Evolutionary conservation across 2,329 filamentous ascomycete genomes (phyloP).

Genomic region (Fonsecaea erecta): DNA sequence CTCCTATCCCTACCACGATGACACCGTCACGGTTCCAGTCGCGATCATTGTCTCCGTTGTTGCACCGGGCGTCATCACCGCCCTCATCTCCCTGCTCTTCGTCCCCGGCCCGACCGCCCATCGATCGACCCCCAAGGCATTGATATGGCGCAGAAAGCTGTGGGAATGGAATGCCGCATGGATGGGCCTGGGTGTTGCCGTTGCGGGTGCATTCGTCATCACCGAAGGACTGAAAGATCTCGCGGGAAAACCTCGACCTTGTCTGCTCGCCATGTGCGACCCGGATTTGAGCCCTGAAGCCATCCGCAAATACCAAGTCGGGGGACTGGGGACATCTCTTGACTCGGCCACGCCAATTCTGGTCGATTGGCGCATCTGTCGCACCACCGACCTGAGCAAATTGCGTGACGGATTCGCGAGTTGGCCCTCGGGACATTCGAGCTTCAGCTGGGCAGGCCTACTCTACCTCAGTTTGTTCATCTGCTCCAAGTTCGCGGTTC

Average conservation of each 20-base stretch:
- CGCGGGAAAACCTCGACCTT: conserved; percentile 67
- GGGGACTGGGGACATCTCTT: conserved; percentile 57
- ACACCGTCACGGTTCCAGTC: conserved; percentile 72
- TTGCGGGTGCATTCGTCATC: conserved; percentile 75
- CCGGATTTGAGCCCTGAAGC: conserved; percentile 67
- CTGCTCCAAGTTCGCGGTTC: conserved; percentile 61
- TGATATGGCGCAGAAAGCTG: conserved; percentile 79
- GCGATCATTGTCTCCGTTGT: conserved; percentile 67
- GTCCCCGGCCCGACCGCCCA: conserved; percentile 74
- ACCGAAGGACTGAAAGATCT: conserved; percentile 83
- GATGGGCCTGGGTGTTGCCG: conserved; percentile 76
- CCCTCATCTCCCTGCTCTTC: conserved; percentile 68
- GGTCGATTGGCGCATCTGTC: conserved; percentile 78
- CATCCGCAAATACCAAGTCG: conserved; percentile 64
- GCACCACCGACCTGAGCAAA: conserved; percentile 62
- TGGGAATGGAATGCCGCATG: conserved; percentile 90
- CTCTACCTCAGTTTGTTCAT: conserved; percentile 87
- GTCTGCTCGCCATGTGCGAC: conserved; percentile 71
- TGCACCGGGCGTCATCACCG: conserved; percentile 69
- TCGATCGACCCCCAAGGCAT: conserved; percentile 63
- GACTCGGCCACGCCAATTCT: conserved; percentile 66
- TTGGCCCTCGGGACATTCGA: conserved; percentile 79
- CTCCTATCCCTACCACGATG: conserved; percentile 73
- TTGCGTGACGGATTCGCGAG: conserved; percentile 82
- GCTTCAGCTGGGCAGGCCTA: conserved; percentile 76